phyloP scores from a whole-genome alignment of 2,329 filamentous ascomycete genomes.

The Ceratocystis alfenasii region DNA sequence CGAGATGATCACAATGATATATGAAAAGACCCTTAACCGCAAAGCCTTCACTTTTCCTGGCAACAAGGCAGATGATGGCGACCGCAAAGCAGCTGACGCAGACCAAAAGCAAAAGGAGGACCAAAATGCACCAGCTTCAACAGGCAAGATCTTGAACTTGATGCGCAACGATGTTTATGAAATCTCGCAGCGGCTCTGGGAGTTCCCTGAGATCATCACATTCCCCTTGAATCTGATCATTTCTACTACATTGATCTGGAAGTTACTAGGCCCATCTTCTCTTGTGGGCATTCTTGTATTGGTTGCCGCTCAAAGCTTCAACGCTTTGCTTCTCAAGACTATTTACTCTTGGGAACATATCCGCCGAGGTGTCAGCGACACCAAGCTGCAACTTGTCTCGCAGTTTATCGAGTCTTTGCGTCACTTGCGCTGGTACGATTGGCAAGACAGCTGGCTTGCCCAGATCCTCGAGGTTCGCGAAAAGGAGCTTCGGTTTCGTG shows the following conservation, averaged over 20 bases:
- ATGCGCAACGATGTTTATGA: constrained; percentile 75
- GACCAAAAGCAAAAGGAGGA: constrained; percentile 19
- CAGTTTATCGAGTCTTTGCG: constrained; percentile 81
- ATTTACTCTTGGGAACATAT: constrained; percentile 46
- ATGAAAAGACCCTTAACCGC: constrained; percentile 61
- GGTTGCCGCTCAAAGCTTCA: constrained; percentile 45
- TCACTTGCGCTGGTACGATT: constrained; percentile 70
- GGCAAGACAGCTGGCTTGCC: constrained; percentile 63
- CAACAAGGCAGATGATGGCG: constrained; percentile 24
- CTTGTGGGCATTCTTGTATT: constrained; percentile 57
- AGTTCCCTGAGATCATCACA: constrained; percentile 62
- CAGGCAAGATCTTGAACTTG: constrained; percentile 82
- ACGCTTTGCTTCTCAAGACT: constrained; percentile 48
- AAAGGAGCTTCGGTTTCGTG: constrained; percentile 52
- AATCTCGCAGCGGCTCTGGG: constrained; percentile 76
- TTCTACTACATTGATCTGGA: constrained; percentile 61
- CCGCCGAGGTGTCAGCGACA: constrained; percentile 62
- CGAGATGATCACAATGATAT: constrained; percentile 73
- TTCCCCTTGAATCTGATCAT: constrained; percentile 67
- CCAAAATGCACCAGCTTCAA: constrained; percentile 44
- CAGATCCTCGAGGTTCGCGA: constrained; percentile 57
- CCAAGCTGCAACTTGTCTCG: constrained; percentile 64
- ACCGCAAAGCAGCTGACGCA: constrained; percentile 20
- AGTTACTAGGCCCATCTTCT: constrained; percentile 60
- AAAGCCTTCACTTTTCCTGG: constrained; percentile 42